Evolutionary conservation across 192 early-diverging fungal species (phyloP).

Genomic region (Gorgonomyces haynaldii): DNA sequence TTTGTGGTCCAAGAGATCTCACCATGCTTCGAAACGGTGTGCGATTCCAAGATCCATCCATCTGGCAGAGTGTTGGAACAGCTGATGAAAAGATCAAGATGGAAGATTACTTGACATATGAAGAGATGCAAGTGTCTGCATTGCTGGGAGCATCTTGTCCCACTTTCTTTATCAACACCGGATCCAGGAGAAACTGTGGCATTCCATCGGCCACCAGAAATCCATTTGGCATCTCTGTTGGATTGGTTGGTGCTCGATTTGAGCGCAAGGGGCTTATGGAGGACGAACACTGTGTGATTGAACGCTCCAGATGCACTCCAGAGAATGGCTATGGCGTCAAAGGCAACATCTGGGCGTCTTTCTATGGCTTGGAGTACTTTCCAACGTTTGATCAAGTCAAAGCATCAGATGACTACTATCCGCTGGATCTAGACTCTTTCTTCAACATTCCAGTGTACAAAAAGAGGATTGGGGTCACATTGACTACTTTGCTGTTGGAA

Average conservation of each 20-base stretch:
- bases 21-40: slow-evolving; percentile 10
- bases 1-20: slow-evolving; percentile 6
- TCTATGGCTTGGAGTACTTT: slow-evolving; percentile 8
- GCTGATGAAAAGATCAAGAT: slow-evolving; percentile 7
- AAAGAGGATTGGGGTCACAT: slow-evolving; percentile 14
- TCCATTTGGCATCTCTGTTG: slow-evolving; percentile 15
- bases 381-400: neutral
- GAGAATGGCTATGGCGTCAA: too few species aligned
- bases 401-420: neutral
- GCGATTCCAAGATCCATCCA: neutral
- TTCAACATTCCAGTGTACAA: slow-evolving; percentile 12
- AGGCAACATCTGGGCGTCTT: slow-evolving; percentile 1
- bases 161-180: slow-evolving; percentile 22
- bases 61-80: slow-evolving; percentile 8
- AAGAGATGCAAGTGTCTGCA: slow-evolving; percentile 23
- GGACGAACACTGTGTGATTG: slow-evolving; percentile 4
- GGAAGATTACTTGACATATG: slow-evolving; percentile 21
- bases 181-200: slow-evolving; percentile 10
- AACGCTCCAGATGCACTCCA: too few species aligned
- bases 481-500: slow-evolving; percentile 17
- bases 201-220: neutral
- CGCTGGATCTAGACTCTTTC: neutral
- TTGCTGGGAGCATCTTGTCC: slow-evolving; percentile 15
- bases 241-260: slow-evolving; percentile 22
- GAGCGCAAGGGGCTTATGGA: slow-evolving; percentile 18